Evolutionary conservation across 768 basidiomycete genomes (phyloP), one percentile per base, ranked within the genome.

Genomic region (Zangia roseola): DNA sequence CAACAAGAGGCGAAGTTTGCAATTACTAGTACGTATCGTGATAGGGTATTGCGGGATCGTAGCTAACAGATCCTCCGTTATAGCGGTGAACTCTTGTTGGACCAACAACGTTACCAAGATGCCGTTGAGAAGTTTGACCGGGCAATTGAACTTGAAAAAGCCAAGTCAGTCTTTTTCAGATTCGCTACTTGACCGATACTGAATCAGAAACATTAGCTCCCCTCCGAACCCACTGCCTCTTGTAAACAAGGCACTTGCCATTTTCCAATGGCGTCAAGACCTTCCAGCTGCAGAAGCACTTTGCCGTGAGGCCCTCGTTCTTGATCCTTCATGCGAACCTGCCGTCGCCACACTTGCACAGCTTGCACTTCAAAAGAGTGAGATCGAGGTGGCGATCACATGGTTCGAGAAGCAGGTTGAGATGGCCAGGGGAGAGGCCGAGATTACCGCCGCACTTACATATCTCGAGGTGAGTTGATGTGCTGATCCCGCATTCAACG

Each of bases 251-350:
- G 94, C 94, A n/a, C 85, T 98, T 19, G 88, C 93, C 0, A 62
- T 97, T 40, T 98, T 86, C 79, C 97, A 98, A 71, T 93, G 88
- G 89, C 90, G 91, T 67, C 88, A 95, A 63, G 92, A 98, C 63
- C 78, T 91, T 49, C 76, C 73, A 7, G 82, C 79, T 1, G 94
- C 93, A 2, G 94, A 95, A 68, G 71, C 74, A 17, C 87, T 92
- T 64, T 94, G 93, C 64, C 75, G 84, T 48, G 89, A 98, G 67
- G 97, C 97, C 1, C 76, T 99, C 19, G 72, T 77, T 41, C 81
- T 94, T 47, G 97, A 99, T 68, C 76, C 89, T 10, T 93, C 94
- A 56, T 98, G 95, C 69, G 97, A 99, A 64, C 91, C 95, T 10
- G 97, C 95, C 0, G 86, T 98, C 5, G 92, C 93, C 16, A 97